A percentile compares a stretch with the other conserved stretches of the same genome.
These are phyloP conservation scores for Dryadomyces quercivorus DNA, from an alignment of 2,329 filamentous ascomycete genomes.

Conservation along the genomic window DNA sequence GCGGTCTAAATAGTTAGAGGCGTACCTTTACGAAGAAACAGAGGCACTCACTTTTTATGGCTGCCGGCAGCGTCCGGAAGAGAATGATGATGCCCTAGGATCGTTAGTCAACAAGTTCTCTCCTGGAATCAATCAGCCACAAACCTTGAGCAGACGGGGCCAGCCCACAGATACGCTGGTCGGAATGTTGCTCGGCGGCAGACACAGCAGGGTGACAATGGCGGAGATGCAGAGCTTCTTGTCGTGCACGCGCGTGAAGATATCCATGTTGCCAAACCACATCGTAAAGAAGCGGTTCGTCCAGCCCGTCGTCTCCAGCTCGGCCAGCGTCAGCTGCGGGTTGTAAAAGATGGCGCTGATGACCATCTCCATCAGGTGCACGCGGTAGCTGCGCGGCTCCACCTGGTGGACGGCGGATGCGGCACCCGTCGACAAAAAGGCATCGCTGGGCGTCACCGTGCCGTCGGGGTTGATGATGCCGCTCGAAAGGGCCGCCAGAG, in stretches of 20 bases:
- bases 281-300: slow-evolving; percentile 98
- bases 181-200: slow-evolving; percentile 73
- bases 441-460: slow-evolving; percentile 6
- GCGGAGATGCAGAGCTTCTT: slow-evolving; percentile 97
- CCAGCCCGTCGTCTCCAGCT: slow-evolving; percentile 86
- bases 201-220: slow-evolving; percentile 71
- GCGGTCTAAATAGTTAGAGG: slow-evolving; percentile 42
- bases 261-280: slow-evolving; percentile 95
- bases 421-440: slow-evolving; percentile 6
- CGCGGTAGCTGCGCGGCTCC: slow-evolving; percentile 85
- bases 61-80: slow-evolving; percentile 81
- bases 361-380: slow-evolving; percentile 97
- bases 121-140: neutral
- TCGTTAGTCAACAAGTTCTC: slow-evolving; percentile 4
- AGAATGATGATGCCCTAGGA: slow-evolving; percentile 64
- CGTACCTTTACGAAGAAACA: neutral
- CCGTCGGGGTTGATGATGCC: slow-evolving; percentile 42
- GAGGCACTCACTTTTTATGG: slow-evolving; percentile 62
- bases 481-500: slow-evolving; percentile 64
- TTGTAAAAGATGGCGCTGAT: slow-evolving; percentile 99
- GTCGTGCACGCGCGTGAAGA: slow-evolving; percentile 88
- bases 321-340: slow-evolving; percentile 68
- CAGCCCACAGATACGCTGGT: slow-evolving; percentile 90
- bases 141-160: slow-evolving; percentile 65
- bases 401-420: slow-evolving; percentile 23